A percentile compares a stretch with the other conserved stretches of the same genome.
These are phyloP conservation scores for Fagus sylvatica DNA, from an alignment of 306 rosid species.

Conservation along the genomic window DNA sequence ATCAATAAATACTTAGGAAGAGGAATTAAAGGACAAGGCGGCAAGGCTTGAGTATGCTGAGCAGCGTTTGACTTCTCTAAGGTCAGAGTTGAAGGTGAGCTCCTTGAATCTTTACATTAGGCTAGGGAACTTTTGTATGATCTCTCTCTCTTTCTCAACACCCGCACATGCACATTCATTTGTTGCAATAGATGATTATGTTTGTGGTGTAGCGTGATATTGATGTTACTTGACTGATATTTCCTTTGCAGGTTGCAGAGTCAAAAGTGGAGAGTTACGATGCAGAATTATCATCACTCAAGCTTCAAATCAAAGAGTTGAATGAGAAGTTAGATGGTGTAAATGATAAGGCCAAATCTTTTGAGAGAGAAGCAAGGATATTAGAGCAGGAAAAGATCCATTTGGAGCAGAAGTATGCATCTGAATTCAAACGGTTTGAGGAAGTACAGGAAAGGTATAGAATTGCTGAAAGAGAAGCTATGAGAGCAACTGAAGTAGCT, in stretches of 20 bases:
- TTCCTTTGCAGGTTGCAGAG: constrained; percentile 72
- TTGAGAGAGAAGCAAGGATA: constrained; percentile 67
- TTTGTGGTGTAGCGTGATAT: neutral
- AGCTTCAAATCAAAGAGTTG: constrained; percentile 64
- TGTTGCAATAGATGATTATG: neutral
- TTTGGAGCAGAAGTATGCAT: constrained; percentile 65
- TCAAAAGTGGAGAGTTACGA: constrained; percentile 78
- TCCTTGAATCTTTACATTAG: constrained; percentile 15
- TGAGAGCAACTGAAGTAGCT: constrained; percentile 68
- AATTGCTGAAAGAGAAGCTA: constrained; percentile 75
- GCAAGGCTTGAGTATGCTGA: constrained; percentile 74
- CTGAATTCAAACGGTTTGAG: constrained; percentile 77
- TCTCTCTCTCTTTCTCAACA: neutral
- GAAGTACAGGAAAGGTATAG: constrained; percentile 78
- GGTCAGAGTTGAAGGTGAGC: constrained; percentile 78
- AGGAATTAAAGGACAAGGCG: constrained; percentile 67
- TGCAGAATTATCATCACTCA: constrained; percentile 57
- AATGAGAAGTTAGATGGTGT: constrained; percentile 58
- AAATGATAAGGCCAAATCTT: constrained; percentile 67
- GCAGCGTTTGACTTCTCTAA: constrained; percentile 73
- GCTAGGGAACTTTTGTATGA: neutral
- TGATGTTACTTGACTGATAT: neutral
- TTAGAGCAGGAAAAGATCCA: constrained; percentile 76
- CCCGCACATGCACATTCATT: neutral
- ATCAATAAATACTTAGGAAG: constrained; percentile 63